Evolutionary conservation across 176 grass and related monocot species (phyloP), one percentile per base, ranked within the genome.

Genomic region (Triticum dicoccoides): DNA sequence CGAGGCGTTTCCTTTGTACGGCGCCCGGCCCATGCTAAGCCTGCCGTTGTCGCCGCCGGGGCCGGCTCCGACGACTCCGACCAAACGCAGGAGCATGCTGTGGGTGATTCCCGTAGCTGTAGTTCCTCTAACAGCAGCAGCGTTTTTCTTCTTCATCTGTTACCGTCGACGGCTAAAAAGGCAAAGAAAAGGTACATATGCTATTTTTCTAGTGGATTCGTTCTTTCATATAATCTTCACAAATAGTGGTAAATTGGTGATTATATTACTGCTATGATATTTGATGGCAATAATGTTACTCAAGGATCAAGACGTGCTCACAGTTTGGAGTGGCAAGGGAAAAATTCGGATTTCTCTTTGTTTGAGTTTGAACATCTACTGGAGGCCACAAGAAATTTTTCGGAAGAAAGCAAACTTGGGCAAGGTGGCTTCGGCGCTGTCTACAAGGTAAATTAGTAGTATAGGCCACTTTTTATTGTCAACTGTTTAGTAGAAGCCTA

Each of bases 401-500:
- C 86, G 11, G 82, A 81, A 34, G 86, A 78, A 73, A 85, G 80
- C 67, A 85, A 74, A 75, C 87, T 89, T 56, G 82, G 87, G 56
- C 54, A 85, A 74, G 90, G 90, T 78, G 90, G 90, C 4, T 91
- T 91, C 65, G 89, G 89, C 9, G 25, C 81, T 78, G 89, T 91
- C 11, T 91, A 91, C 3, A 88, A 88, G 90, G 90, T 91, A 88
- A 39, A 86, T 59, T 41, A 76, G 5, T 59, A 59, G 17, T 58
- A 18, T 24, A 73, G 4, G 14, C 14, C 56, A 42, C 37, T 32
- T 76, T 76, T 32, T 17, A 24, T 32, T 54, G 25, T 29, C 23
- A 66, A 47, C 29, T 67, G 29, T 9, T 21, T 23, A 54, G 44
- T 24, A 62, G n/a, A 9, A 20, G 27, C 2, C 13, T 20, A 52